A percentile compares a stretch with the other conserved stretches of the same genome.
These are phyloP conservation scores for Tricholoma sp. DNA, from an alignment of 768 basidiomycete species.

Conservation along the genomic window DNA sequence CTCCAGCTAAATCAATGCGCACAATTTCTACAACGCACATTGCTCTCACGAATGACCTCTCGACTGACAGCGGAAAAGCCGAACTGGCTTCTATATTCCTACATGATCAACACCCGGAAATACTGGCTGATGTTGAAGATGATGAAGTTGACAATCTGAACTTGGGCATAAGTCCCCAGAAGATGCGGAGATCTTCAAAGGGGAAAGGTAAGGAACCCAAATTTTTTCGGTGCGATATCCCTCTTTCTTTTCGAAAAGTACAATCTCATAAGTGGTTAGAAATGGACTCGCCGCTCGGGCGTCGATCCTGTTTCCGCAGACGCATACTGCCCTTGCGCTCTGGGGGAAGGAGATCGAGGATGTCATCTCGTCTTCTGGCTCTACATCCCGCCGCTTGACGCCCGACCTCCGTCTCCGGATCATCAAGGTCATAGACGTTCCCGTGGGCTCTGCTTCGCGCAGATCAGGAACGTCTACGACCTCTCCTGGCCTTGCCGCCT, in stretches of 20 bases:
- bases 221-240: constrained; percentile 39
- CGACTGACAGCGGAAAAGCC: constrained; percentile 42
- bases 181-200: constrained; percentile 27
- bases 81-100: constrained; percentile 52
- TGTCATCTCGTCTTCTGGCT: constrained; percentile 20
- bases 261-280: constrained; percentile 24
- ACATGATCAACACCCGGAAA: constrained; percentile 39
- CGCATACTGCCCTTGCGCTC: constrained; percentile 40
- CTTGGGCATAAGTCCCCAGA: constrained; percentile 54
- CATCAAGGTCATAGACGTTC: constrained; percentile 34
- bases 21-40: constrained; percentile 50
- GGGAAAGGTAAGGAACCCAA: constrained; percentile 34
- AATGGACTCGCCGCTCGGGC: constrained; percentile 52
- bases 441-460: constrained; percentile 23
- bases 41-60: constrained; percentile 47
- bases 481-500: constrained; percentile 38
- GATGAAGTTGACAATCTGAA: constrained; percentile 41
- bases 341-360: constrained; percentile 48
- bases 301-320: constrained; percentile 35
- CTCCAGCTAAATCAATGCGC: constrained; percentile 33
- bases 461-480: constrained; percentile 15
- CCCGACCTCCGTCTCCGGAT: constrained; percentile 44
- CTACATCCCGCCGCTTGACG: constrained; percentile 21
- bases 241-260: not conserved
- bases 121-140: constrained; percentile 18